Percentiles rank a stretch among this genome's conserved stretches.
These are phyloP conservation scores for Trichoderma citrinoviride DNA, from an alignment of 2,329 filamentous ascomycete genomes.

Conservation along the genomic window DNA sequence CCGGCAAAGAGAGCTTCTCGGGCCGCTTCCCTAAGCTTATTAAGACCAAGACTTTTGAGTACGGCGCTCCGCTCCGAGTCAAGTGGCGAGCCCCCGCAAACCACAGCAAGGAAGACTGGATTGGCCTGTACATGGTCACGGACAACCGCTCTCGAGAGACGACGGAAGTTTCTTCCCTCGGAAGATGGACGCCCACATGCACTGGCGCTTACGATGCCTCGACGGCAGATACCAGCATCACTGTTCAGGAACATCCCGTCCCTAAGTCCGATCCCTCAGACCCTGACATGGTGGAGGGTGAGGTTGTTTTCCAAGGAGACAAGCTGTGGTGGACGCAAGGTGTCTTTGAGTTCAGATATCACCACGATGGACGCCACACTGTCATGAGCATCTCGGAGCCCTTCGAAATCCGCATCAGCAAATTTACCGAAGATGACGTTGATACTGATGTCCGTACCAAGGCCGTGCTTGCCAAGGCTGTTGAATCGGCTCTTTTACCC, in stretches of 20 bases:
- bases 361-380: conserved; percentile 87
- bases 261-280: conserved; percentile 51
- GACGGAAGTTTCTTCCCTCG: conserved; percentile 80
- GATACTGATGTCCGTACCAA: conserved; percentile 62
- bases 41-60: conserved; percentile 78
- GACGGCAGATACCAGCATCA: conserved; percentile 72
- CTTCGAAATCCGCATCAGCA: conserved; percentile 82
- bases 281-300: conserved; percentile 66
- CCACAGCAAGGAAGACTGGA: conserved; percentile 90
- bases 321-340: conserved; percentile 97
- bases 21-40: conserved; percentile 67
- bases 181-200: conserved; percentile 84
- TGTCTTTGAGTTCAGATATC: conserved; percentile 95
- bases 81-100: conserved; percentile 86
- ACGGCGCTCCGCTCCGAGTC: conserved; percentile 84
- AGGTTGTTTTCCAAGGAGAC: conserved; percentile 85
- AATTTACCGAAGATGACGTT: conserved; percentile 74
- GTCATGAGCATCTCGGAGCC: conserved; percentile 93
- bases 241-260: conserved; percentile 63
- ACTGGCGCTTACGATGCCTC: conserved; percentile 72
- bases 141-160: conserved; percentile 85
- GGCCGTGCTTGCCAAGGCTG: conserved; percentile 61
- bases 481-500: conserved; percentile 76
- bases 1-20: conserved; percentile 69
- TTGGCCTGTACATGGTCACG: conserved; percentile 92